These are phyloP conservation scores for Hypoxylon lienhwacheense DNA, from an alignment of 495 filamentous ascomycete species.

Conservation along the genomic window DNA sequence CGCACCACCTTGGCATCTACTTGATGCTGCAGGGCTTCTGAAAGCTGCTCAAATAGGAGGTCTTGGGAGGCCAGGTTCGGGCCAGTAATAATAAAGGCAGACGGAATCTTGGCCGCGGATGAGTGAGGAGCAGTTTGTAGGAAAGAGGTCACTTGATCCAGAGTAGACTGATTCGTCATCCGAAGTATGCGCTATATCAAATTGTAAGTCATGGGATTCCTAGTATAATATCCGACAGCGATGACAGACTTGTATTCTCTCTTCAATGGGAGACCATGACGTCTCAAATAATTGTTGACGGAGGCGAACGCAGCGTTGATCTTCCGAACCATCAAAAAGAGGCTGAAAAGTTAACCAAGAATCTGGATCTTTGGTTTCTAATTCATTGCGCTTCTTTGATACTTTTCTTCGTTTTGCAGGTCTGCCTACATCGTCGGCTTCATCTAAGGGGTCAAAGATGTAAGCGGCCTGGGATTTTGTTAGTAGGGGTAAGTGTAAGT, in stretches of 20 bases:
- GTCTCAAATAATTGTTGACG: constrained; percentile 65
- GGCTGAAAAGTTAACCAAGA: constrained; percentile 52
- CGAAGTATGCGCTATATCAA: constrained; percentile 55
- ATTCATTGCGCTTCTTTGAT: constrained; percentile 37
- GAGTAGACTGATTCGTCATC: constrained; percentile 61
- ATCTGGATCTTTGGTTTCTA: constrained; percentile 14
- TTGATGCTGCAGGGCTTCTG: constrained; percentile 52
- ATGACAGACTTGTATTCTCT: constrained; percentile 64
- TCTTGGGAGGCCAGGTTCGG: constrained; percentile 82
- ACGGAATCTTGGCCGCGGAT: constrained; percentile 61
- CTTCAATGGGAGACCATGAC: constrained; percentile 69
- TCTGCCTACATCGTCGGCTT: constrained; percentile 43
- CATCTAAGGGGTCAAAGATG: constrained; percentile 62
- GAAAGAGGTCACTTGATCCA: constrained; percentile 68
- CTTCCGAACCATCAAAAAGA: constrained; percentile 66
- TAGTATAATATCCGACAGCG: constrained; percentile 4
- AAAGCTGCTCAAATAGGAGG: constrained; percentile 70
- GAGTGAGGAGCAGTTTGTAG: constrained; percentile 52
- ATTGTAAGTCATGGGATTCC: constrained; percentile 9
- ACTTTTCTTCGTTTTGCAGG: constrained; percentile 68
- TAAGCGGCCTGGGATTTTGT: constrained; percentile 61
- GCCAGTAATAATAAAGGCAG: constrained; percentile 79
- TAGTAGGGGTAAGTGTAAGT: constrained; percentile 28
- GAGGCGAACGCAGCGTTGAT: constrained; percentile 49
- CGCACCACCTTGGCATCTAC: constrained; percentile 62